Conservation (phyloP, 2,329 filamentous ascomycete species). For the Fusarium siculi region DNA sequence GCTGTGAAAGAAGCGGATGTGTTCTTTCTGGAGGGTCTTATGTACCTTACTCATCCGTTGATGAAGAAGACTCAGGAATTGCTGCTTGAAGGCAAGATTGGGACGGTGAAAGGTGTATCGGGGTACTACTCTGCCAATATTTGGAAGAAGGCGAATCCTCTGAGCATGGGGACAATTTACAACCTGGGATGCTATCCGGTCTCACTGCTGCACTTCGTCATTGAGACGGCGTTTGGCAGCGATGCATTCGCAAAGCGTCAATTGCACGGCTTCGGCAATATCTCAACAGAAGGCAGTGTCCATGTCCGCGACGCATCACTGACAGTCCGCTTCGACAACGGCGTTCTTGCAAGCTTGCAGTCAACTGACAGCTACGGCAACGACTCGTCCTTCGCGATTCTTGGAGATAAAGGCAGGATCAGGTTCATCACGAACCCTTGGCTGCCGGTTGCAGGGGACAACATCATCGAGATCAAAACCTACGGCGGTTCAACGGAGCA, state of each 20-base stretch:
- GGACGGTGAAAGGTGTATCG: neutral
- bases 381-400: neutral
- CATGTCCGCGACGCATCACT: constrained; percentile 16
- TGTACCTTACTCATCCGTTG: constrained; percentile 8
- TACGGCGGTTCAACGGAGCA: neutral
- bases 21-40: constrained; percentile 6
- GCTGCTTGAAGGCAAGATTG: neutral
- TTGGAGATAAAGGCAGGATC: constrained; percentile 3
- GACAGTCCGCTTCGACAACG: constrained; percentile 3
- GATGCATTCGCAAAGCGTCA: neutral
- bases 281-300: neutral
- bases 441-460: neutral
- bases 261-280: constrained; percentile 1
- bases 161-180: constrained; percentile 14
- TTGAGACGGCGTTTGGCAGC: neutral
- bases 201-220: neutral
- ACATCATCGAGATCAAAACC: constrained; percentile 13
- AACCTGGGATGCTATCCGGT: constrained; percentile 8
- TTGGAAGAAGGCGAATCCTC: constrained; percentile 15
- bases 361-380: constrained; percentile 18
- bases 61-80: constrained; percentile 6
- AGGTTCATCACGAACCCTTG: constrained; percentile 10
- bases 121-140: constrained; percentile 19
- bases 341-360: constrained; percentile 2
- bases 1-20: neutral